phyloP scores from a whole-genome alignment of 768 basidiomycete genomes.

The Lentinus tigrinus region DNA sequence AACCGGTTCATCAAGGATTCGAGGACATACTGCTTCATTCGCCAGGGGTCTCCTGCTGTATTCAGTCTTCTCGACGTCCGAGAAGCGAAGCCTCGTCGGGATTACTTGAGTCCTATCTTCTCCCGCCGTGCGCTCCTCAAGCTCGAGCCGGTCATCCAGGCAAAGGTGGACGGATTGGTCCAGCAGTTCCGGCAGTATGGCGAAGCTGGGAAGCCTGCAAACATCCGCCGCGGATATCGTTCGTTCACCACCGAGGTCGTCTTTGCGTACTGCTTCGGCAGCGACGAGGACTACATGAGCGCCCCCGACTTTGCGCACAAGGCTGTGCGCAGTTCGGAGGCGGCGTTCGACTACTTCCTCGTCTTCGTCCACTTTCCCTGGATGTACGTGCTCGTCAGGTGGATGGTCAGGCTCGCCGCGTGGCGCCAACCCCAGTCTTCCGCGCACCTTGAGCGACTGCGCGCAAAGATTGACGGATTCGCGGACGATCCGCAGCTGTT shows the following conservation, averaged over 20 bases:
- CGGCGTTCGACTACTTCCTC: not conserved
- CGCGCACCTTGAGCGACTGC: not conserved
- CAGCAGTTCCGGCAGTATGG: not conserved
- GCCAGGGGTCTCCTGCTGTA: too few relatives aligned
- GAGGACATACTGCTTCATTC: slow-evolving; percentile 28
- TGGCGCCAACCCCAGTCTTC: not conserved
- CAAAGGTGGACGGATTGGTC: not conserved
- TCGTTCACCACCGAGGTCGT: not conserved
- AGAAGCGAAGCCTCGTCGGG: not conserved
- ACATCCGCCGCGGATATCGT: not conserved
- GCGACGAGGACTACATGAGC: not conserved
- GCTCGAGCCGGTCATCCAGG: slow-evolving; percentile 4
- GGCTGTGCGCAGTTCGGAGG: not conserved
- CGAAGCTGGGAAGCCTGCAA: not conserved
- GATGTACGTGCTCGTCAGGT: not conserved
- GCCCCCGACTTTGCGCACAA: not conserved
- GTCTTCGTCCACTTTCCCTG: not conserved
- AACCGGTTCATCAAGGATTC: slow-evolving; percentile 24
- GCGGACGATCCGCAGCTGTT: not conserved
- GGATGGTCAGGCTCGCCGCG: not conserved
- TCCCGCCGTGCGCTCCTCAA: slow-evolving; percentile 7
- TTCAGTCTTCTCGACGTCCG: not conserved
- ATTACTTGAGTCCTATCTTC: slow-evolving; percentile 4
- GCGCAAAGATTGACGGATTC: not conserved
- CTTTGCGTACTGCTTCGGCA: not conserved